phyloP scores from a whole-genome alignment of 371 early-diverging fungal genomes.

The Apophysomyces variabilis region DNA sequence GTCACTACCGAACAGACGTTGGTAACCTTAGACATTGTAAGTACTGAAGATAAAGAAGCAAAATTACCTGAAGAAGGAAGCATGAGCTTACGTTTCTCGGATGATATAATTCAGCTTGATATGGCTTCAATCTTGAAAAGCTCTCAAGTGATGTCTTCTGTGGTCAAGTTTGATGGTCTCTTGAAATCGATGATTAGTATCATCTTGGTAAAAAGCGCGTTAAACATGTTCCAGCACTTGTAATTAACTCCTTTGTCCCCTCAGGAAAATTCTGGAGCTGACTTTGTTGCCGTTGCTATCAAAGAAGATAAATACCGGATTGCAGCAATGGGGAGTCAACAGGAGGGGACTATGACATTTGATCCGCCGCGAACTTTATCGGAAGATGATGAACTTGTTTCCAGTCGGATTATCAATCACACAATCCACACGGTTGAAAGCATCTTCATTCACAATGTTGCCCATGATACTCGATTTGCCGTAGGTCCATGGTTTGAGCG shows the following conservation, averaged over 20 bases:
- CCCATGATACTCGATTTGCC: conserved; percentile 46
- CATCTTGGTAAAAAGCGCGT: conserved; percentile 21
- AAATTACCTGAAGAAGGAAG: too few species aligned
- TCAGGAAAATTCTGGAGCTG: conserved; percentile 48
- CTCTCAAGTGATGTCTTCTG: conserved; percentile 53
- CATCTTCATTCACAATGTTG: conserved; percentile 45
- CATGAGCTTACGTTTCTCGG: too few species aligned
- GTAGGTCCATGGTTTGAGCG: conserved; percentile 52
- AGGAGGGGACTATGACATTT: conserved; percentile 42
- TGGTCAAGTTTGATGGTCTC: conserved; percentile 47
- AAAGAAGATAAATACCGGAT: conserved; percentile 48
- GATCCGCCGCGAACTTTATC: conserved; percentile 42
- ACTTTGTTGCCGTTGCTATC: conserved; percentile 51
- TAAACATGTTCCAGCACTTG: not conserved
- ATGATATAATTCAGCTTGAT: conserved; percentile 22
- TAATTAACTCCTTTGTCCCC: not conserved
- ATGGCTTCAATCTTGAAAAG: conserved; percentile 55
- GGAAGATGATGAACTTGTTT: conserved; percentile 38
- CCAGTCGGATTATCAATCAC: conserved; percentile 45
- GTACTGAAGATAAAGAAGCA: conserved; percentile 10
- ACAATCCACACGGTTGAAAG: conserved; percentile 47
- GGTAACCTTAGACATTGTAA: conserved; percentile 47
- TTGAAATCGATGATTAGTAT: conserved; percentile 49
- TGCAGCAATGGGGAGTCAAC: conserved; percentile 47
- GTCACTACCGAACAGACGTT: conserved; percentile 50